Base-by-base conservation (phyloP, 352 stramenopile genomes). In the Phytophthora fragariae region DNA sequence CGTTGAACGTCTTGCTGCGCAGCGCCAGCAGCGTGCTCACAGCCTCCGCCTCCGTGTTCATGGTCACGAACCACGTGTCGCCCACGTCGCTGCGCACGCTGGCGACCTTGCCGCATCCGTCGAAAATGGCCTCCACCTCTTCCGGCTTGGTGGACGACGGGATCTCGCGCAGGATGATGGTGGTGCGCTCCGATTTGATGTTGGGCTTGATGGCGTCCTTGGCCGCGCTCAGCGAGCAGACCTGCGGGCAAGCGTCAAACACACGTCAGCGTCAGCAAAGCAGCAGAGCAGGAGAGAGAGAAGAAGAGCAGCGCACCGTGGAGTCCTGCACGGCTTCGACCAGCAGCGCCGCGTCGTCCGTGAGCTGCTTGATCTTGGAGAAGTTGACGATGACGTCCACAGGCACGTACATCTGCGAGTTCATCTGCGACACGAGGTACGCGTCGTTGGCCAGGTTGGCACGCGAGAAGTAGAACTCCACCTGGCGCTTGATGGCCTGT, bases 31-130 rank as follows among this genome's bases (percentile, higher is more conserved):
- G 80, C 68, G 91, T 98, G 44, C 74, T 81, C 6, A 97, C 88
- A 7, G 93, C 93, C 19, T 94, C 92, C 8, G 95, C 84, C 61
- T 98, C 93, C n/a, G 86, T 91, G 49, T 83, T 83, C 83, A 98
- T 94, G 15, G 85, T 94, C 52, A 98, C 91, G 65, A 98, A 98
- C 93, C 93, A 98, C 70, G 93, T 98, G 84, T 98, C 93, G 11
- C 92, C 93, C 24, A 98, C 92, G 72, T 98, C 93, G 75, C 93
- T 97, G 53, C 92, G 89, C 44, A 98, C 88, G 65, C 72, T 92
- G n/a, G 78, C 81, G 68, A 95, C 89, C 19, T 86, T 72, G 19
- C 87, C 90, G 65, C 88, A 92, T 35, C 78, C 90, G 1, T 88
- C 73, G 57, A 98, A 98, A 63, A 98, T 90, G 49, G 92, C 92